Evolutionary conservation across 1,284 basidiomycete species (phyloP).

Genomic region (Ustilago curta): DNA sequence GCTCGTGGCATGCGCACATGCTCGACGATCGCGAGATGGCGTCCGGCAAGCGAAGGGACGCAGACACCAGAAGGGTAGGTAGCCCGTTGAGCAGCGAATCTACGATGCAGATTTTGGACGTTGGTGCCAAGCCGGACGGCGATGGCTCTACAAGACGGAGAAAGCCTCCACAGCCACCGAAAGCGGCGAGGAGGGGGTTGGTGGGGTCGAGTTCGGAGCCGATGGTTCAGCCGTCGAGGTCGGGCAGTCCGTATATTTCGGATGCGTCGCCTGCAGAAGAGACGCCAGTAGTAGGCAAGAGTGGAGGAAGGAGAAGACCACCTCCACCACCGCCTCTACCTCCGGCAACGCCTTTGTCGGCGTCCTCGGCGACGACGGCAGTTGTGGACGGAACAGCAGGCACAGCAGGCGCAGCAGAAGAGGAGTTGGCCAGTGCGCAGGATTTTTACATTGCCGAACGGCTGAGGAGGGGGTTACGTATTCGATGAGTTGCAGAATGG

Average conservation of each 20-base stretch:
- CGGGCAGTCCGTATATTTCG: constrained; percentile 2
- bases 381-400: background rate
- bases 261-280: constrained; percentile 10
- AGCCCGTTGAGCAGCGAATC: constrained; percentile 23
- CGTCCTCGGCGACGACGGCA: background rate
- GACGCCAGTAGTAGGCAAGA: background rate
- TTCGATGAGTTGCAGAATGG: constrained; percentile 8
- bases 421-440: constrained; percentile 28
- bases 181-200: constrained; percentile 17
- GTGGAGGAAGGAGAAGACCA: constrained; percentile 6
- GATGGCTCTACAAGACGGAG: constrained; percentile 18
- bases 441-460: constrained; percentile 40
- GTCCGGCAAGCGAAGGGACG: constrained; percentile 5
- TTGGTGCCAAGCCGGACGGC: background rate
- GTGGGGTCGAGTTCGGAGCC: constrained; percentile 12
- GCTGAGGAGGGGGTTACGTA: constrained; percentile 33
- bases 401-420: background rate
- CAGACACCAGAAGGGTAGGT: background rate
- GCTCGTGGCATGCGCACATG: constrained; percentile 57
- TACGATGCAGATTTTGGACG: constrained; percentile 16
- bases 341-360: background rate
- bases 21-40: constrained; percentile 18
- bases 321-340: constrained; percentile 8
- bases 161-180: constrained; percentile 38
- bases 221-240: background rate